Conservation (phyloP, 164 flowering plant genomes). For the Liriodendron chinense region DNA sequence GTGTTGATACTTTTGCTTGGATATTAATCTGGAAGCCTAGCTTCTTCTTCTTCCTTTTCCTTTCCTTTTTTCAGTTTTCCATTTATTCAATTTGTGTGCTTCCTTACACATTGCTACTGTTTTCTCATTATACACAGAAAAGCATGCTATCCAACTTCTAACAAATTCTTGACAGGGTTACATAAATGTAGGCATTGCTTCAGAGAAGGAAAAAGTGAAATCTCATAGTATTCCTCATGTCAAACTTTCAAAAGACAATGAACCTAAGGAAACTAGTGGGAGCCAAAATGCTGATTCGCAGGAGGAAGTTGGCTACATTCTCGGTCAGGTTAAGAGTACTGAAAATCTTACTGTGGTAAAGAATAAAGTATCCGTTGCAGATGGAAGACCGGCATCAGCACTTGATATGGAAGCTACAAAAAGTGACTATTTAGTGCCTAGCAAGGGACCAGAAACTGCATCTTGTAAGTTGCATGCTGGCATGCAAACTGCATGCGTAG, state of each 20-base stretch:
- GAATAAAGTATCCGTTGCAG: slow-evolving; percentile 18
- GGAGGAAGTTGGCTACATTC: slow-evolving; percentile 60
- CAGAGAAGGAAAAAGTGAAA: slow-evolving; percentile 48
- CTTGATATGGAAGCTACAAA: slow-evolving; percentile 17
- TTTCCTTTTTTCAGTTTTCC: not conserved
- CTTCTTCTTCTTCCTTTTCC: not conserved
- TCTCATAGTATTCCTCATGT: slow-evolving; percentile 22
- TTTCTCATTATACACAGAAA: not conserved
- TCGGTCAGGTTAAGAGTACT: slow-evolving; percentile 45
- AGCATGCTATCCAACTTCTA: slow-evolving; percentile 11
- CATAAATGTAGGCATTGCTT: slow-evolving; percentile 89
- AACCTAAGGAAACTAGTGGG: slow-evolving; percentile 32
- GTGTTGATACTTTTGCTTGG: too few relatives aligned
- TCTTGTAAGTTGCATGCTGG: slow-evolving; percentile 11
- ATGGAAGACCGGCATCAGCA: slow-evolving; percentile 18
- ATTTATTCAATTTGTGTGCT: not conserved
- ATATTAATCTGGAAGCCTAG: not conserved
- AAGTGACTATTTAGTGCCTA: slow-evolving; percentile 12
- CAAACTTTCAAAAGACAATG: slow-evolving; percentile 37
- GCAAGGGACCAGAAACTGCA: slow-evolving; percentile 20
- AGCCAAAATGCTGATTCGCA: slow-evolving; percentile 53
- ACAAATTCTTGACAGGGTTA: slow-evolving; percentile 70
- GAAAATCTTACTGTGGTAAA: slow-evolving; percentile 30
- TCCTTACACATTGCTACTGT: not conserved
- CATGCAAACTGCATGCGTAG: not conserved